These are phyloP conservation scores for Rhodosorus marinus DNA, from an alignment of 23 red algal genomes.

Conservation along the genomic window DNA sequence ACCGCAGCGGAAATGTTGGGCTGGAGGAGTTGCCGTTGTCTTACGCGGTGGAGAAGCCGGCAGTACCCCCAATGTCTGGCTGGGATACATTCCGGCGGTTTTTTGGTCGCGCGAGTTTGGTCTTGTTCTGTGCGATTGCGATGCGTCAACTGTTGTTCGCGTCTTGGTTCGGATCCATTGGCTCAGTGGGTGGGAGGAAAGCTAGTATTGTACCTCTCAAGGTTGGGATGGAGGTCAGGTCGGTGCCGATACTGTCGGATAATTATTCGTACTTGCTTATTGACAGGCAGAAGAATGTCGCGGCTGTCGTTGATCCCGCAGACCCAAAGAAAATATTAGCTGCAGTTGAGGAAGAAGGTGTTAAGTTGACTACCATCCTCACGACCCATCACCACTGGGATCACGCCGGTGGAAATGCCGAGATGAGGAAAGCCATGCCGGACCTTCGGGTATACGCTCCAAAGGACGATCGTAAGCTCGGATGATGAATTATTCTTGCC, in stretches of 20 bases:
- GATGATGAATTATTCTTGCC: too few species aligned
- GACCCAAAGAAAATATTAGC: slow-evolving; percentile 34
- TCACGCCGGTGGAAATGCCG: slow-evolving; percentile 78
- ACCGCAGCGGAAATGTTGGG: too few species aligned
- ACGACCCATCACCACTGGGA: slow-evolving; percentile 93
- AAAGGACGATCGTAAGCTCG: slow-evolving; percentile 35
- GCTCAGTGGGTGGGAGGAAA: background rate
- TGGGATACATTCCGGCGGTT: too few species aligned
- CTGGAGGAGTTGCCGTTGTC: too few species aligned
- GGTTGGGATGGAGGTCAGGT: background rate
- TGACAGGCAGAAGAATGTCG: slow-evolving; percentile 24
- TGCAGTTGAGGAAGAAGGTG: slow-evolving; percentile 8
- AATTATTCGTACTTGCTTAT: slow-evolving; percentile 86
- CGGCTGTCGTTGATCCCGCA: slow-evolving; percentile 66
- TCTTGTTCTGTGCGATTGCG: background rate
- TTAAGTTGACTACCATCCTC: slow-evolving; percentile 28
- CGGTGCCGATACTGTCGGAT: slow-evolving; percentile 21
- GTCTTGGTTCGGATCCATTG: background rate
- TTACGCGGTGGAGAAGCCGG: too few species aligned
- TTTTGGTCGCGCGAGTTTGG: too few species aligned
- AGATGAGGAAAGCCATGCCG: slow-evolving; percentile 42
- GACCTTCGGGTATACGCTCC: slow-evolving; percentile 48
- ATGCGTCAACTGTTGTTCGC: background rate
- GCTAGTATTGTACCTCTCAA: background rate
- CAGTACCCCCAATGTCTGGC: too few species aligned